Percentiles rank a stretch among this genome's conserved stretches.
Evolutionary conservation across 352 stramenopile genomes (phyloP).

Genomic region (Globisporangium paddicum): DNA sequence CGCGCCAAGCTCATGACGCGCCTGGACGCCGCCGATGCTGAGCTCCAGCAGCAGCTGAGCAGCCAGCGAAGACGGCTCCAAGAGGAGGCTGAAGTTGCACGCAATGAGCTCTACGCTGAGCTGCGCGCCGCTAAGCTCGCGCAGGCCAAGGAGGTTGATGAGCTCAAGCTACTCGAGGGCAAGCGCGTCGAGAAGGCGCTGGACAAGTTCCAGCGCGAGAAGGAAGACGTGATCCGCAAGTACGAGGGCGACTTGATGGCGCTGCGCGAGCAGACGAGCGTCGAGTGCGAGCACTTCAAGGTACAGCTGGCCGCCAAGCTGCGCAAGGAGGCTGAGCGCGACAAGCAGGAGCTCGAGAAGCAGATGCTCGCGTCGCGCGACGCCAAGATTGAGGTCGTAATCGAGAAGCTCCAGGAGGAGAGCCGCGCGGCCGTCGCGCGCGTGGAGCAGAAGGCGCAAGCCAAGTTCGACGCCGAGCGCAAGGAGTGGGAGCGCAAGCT

Average conservation of each 20-base stretch:
- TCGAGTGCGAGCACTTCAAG: constrained; percentile 69
- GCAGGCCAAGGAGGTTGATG: constrained; percentile 60
- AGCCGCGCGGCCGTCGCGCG: constrained; percentile 49
- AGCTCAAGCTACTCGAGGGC: constrained; percentile 41
- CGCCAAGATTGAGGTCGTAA: constrained; percentile 77
- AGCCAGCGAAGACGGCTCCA: constrained; percentile 62
- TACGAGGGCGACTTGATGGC: constrained; percentile 51
- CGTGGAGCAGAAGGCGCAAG: constrained; percentile 36
- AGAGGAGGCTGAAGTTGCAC: constrained; percentile 57
- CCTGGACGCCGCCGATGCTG: constrained; percentile 67
- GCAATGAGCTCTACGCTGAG: constrained; percentile 52
- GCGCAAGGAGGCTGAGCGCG: constrained; percentile 46
- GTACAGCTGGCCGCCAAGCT: constrained; percentile 42
- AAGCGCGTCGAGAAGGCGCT: constrained; percentile 27
- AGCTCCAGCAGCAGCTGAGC: constrained; percentile 78
- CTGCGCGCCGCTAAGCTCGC: constrained; percentile 39
- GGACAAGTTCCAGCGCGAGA: constrained; percentile 53
- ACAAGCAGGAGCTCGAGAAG: constrained; percentile 59
- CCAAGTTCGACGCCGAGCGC: constrained; percentile 55
- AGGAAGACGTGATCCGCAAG: constrained; percentile 58
- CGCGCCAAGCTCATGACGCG: constrained; percentile 59
- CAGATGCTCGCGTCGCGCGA: constrained; percentile 72
- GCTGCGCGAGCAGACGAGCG: constrained; percentile 48
- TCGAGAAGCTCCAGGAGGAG: constrained; percentile 75
- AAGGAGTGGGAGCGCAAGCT: constrained; percentile 69